Evolutionary conservation across 83 land plant species (phyloP).

Genomic region (Diphasiastrum complanatum): DNA sequence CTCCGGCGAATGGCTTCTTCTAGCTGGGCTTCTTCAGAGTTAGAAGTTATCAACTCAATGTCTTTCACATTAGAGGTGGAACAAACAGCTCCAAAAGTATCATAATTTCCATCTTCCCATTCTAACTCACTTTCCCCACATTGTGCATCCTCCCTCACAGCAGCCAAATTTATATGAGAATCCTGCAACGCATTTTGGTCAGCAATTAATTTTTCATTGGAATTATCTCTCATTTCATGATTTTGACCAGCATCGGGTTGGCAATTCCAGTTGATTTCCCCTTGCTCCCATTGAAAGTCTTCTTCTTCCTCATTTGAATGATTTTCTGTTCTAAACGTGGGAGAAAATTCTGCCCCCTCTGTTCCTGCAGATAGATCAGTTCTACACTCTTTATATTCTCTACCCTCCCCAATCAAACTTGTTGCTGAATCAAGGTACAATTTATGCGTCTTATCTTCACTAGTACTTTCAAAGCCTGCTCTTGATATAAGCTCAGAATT

Average conservation of each 20-base stretch:
- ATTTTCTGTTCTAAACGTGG: neutral
- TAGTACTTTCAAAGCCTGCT: too few species aligned
- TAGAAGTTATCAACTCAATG: too few species aligned
- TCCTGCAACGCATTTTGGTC: too few species aligned
- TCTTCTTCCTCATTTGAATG: conserved; percentile 15
- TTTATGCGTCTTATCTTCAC: too few species aligned
- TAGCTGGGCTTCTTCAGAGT: conserved; percentile 76
- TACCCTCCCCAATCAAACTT: too few species aligned
- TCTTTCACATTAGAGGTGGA: too few species aligned
- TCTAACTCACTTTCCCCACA: conserved; percentile 22
- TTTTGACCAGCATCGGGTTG: neutral
- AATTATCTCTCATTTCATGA: conserved; percentile 4
- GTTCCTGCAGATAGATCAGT: too few species aligned
- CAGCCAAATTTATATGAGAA: conserved; percentile 18
- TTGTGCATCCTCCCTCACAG: conserved; percentile 15
- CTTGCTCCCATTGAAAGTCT: conserved; percentile 53
- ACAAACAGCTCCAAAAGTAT: too few species aligned
- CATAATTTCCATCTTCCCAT: conserved; percentile 31
- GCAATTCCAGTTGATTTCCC: conserved; percentile 7
- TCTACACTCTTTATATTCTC: too few species aligned
- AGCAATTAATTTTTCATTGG: too few species aligned
- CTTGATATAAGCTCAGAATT: too few species aligned
- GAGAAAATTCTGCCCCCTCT: neutral
- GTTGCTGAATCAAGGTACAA: too few species aligned
- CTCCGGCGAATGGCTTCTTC: conserved; percentile 94